Percentiles rank a stretch among this genome's conserved stretches.
These are phyloP conservation scores for Volvox carteri DNA, from an alignment of 163 green algal species.

Conservation along the genomic window DNA sequence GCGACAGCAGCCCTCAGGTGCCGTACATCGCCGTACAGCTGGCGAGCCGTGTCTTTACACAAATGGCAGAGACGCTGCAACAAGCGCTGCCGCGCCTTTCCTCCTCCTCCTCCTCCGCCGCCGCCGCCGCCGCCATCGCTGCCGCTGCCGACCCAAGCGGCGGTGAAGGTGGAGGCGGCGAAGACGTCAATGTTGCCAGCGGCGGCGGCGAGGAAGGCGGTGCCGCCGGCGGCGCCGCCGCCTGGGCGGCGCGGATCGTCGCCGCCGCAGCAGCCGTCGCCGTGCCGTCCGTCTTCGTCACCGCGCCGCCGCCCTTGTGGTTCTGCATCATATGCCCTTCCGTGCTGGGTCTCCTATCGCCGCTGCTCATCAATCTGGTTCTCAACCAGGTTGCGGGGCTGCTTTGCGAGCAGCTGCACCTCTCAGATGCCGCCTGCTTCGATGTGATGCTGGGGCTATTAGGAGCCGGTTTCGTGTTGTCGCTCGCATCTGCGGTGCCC, in stretches of 20 bases:
- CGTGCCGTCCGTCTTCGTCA: conserved; percentile 54
- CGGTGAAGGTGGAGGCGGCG: too few relatives aligned
- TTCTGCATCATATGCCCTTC: conserved; percentile 81
- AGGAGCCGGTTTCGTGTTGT: conserved; percentile 66
- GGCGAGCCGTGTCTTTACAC: conserved; percentile 12
- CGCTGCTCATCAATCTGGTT: conserved; percentile 76
- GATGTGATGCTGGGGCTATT: conserved; percentile 60
- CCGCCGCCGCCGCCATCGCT: not conserved
- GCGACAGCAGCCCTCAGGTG: not conserved
- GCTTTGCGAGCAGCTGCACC: conserved; percentile 50
- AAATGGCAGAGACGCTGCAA: not conserved
- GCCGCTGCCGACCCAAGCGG: not conserved
- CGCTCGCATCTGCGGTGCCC: conserved; percentile 76
- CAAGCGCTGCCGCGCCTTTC: not conserved
- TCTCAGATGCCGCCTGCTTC: conserved; percentile 60
- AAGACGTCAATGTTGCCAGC: not conserved
- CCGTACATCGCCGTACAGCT: conserved; percentile 1
- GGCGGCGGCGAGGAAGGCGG: not conserved
- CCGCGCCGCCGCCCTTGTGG: conserved; percentile 50
- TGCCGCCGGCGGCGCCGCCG: not conserved
- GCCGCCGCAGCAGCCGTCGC: conserved; percentile 37
- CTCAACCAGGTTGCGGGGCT: conserved; percentile 62
- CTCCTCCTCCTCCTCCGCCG: not conserved
- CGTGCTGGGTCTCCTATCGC: conserved; percentile 77
- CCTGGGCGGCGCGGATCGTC: not conserved